Conservation (phyloP, 176 grass and related monocot genomes). For the Juncus inflexus region DNA sequence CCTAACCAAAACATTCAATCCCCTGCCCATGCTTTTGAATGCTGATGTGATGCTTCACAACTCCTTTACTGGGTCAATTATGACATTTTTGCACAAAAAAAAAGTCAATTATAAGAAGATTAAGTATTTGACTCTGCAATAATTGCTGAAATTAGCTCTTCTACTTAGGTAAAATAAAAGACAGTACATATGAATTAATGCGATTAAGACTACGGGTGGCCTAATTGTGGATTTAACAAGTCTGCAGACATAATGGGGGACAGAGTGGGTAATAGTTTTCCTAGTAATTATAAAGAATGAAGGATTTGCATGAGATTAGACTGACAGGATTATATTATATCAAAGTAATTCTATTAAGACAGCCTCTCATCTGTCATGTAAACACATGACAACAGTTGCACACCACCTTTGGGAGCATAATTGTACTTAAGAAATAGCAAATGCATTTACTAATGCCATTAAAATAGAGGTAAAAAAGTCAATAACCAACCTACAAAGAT, state of each 20-base stretch:
- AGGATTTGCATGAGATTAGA: slow-evolving; percentile 29
- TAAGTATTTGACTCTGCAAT: too few relatives aligned
- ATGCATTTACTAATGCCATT: slow-evolving; percentile 11
- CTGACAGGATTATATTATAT: slow-evolving; percentile 38
- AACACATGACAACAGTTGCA: slow-evolving; percentile 38
- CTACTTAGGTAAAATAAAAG: too few relatives aligned
- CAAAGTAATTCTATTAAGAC: slow-evolving; percentile 24
- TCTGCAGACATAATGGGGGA: neutral
- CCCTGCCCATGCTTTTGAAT: slow-evolving; percentile 10
- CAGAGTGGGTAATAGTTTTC: neutral
- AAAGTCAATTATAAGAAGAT: too few relatives aligned
- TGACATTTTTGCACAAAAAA: neutral
- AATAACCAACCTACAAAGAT: slow-evolving; percentile 19
- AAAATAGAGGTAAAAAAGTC: slow-evolving; percentile 21
- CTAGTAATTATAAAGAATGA: neutral
- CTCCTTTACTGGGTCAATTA: neutral
- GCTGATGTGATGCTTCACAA: neutral
- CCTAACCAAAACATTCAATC: slow-evolving; percentile 20
- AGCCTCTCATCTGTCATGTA: slow-evolving; percentile 30
- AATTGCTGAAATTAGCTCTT: too few relatives aligned
- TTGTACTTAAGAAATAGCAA: neutral
- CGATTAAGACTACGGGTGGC: too few relatives aligned
- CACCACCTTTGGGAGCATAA: slow-evolving; percentile 1
- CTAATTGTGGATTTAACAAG: too few relatives aligned
- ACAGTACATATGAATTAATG: too few relatives aligned